Evolutionary conservation across 306 rosid species (phyloP).

Genomic region (Acacia crassicarpa): DNA sequence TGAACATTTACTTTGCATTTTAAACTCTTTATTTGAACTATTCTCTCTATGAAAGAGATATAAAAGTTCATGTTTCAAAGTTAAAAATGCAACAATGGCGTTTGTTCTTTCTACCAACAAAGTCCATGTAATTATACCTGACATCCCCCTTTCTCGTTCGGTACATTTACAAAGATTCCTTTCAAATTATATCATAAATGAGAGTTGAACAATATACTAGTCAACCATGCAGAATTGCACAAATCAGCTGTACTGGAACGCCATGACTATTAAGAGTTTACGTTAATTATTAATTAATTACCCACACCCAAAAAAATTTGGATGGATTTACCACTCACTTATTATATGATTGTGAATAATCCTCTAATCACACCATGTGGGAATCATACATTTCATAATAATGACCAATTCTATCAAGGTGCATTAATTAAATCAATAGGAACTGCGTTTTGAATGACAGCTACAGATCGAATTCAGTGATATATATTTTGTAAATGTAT

Average conservation of each 20-base stretch:
- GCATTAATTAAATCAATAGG: conserved; percentile 2
- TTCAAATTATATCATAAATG: conserved; percentile 27
- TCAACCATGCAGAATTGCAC: neutral
- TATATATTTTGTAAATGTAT: neutral
- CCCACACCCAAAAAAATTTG: neutral
- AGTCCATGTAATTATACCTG: conserved; percentile 13
- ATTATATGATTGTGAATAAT: neutral
- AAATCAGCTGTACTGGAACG: neutral
- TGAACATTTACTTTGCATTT: neutral
- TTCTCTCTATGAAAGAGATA: neutral
- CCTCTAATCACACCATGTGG: neutral
- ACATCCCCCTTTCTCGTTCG: conserved; percentile 40
- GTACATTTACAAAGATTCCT: conserved; percentile 11
- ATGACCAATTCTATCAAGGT: conserved; percentile 12
- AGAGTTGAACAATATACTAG: conserved; percentile 14
- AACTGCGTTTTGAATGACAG: neutral
- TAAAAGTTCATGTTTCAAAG: neutral
- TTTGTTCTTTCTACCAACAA: neutral
- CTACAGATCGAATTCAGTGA: neutral
- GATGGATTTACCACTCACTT: neutral
- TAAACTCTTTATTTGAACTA: neutral
- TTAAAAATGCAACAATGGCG: neutral
- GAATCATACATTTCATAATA: neutral
- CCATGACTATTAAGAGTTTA: neutral
- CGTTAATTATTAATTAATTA: no score